Evolutionary conservation across 1,284 basidiomycete species (phyloP).

Genomic region (Malassezia caprae): DNA sequence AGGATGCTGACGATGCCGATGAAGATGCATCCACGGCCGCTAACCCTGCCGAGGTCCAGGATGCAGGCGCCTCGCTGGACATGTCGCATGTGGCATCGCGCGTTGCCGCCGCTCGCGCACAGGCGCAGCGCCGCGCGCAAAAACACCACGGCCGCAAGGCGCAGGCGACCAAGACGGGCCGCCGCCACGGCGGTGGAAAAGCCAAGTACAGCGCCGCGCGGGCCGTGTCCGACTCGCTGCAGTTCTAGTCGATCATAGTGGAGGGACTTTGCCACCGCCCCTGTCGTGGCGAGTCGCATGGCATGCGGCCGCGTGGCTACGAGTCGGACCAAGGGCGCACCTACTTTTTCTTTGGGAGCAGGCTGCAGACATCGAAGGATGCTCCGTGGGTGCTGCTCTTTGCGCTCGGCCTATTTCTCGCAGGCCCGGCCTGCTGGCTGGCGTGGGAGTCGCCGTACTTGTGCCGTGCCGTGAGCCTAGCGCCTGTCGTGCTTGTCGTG

Average conservation of each 20-base stretch:
- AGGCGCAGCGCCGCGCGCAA: slow-evolving; percentile 19
- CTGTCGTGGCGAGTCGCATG: not conserved
- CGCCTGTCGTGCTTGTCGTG: slow-evolving; percentile 27
- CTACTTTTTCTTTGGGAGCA: not conserved
- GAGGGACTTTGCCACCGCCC: not conserved
- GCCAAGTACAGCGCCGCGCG: slow-evolving; percentile 20
- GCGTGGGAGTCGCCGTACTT: slow-evolving; percentile 37
- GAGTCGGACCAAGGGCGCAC: not conserved
- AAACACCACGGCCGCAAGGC: slow-evolving; percentile 33
- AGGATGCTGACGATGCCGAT: slow-evolving; percentile 64
- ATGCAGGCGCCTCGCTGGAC: slow-evolving; percentile 12
- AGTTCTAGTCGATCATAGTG: slow-evolving; percentile 2
- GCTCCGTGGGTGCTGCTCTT: slow-evolving; percentile 18
- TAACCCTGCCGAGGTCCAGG: not conserved
- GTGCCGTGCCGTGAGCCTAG: slow-evolving; percentile 27
- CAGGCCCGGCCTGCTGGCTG: slow-evolving; percentile 32
- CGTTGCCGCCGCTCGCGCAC: slow-evolving; percentile 29
- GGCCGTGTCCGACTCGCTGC: slow-evolving; percentile 7
- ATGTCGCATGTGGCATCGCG: slow-evolving; percentile 24
- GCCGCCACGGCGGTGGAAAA: slow-evolving; percentile 60
- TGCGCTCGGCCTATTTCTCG: slow-evolving; percentile 23
- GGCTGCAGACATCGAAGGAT: slow-evolving; percentile 5
- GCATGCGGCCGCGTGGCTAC: not conserved
- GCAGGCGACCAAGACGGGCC: slow-evolving; percentile 26
- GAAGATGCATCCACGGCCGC: not conserved